These are phyloP conservation scores for Paramecium octaurelia DNA, from an alignment of 73 alveolate species.

Conservation along the genomic window DNA sequence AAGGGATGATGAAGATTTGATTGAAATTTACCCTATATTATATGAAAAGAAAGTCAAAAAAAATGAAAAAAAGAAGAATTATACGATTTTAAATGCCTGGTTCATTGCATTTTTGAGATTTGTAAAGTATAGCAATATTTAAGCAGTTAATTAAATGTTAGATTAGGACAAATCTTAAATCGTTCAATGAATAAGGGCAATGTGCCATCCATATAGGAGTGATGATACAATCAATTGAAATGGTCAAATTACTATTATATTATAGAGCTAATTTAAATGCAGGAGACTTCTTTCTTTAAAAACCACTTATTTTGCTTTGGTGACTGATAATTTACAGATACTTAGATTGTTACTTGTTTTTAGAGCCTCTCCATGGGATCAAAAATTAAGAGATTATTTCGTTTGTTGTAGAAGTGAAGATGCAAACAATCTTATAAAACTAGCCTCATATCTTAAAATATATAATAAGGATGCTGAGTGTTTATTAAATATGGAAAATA, in stretches of 20 bases:
- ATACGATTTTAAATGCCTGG: background rate
- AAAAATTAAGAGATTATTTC: background rate
- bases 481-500: background rate
- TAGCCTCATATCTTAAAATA: background rate
- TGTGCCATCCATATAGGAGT: constrained; percentile 14
- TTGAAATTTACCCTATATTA: background rate
- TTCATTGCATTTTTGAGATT: background rate
- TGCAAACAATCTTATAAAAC: background rate
- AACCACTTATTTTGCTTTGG: constrained; percentile 15
- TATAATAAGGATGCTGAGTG: background rate
- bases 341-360: background rate
- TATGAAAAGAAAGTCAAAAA: background rate
- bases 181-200: constrained; percentile 6
- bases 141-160: background rate
- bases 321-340: background rate
- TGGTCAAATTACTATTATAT: background rate
- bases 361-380: constrained; percentile 33
- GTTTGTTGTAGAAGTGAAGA: background rate
- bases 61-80: background rate
- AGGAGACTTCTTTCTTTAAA: background rate
- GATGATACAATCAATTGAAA: background rate
- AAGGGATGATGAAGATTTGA: background rate
- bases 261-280: background rate
- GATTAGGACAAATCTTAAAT: background rate
- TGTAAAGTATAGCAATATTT: background rate